Evolutionary conservation across 2,329 filamentous ascomycete genomes (phyloP), one percentile per base, ranked within the genome.

Genomic region (Periconia sp.): DNA sequence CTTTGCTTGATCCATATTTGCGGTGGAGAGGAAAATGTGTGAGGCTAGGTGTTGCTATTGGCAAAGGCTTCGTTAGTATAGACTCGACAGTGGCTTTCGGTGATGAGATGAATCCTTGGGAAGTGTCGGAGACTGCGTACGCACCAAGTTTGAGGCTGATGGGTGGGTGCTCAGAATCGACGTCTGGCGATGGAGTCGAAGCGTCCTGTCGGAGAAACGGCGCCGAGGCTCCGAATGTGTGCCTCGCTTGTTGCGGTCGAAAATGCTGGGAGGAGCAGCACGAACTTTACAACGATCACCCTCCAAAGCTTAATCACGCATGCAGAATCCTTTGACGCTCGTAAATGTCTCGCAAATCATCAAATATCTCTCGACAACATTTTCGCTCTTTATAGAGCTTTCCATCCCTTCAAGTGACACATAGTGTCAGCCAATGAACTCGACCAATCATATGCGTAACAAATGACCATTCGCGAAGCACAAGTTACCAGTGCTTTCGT

Each of bases 1-100:
- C 69, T 73, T 73, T 58, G 68, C 70, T 56, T 72, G 68, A 71
- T 73, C 70, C 70, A 73, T 73, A 65, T 60, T 72, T 71, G 68
- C 65, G 63, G 62, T 67, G 43, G 54, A 50, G 55, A 52, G 52
- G 44, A 48, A 48, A 51, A 36, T 39, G 28, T 22, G 28, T 33
- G 31, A 40, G 36, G 32, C 22, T 22, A 34, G 32, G 16, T 30
- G 36, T 36, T 39, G 35, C 39, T n/a, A n/a, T n/a, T n/a, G 19
- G 34, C 34, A 18, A 22, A 26, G 13, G 24, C 15, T 24, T 25
- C 11, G 39, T 47, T 25, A 47, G 44, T 30, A 30, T 24, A 6
- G 12, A 11, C 7, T 24, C 13, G 8, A 33, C 4, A 19, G 21
- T 18, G 17, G 11, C 34, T 18, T n/a, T 7, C 10, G 17, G 15